Base-by-base conservation (phyloP, 208 protist species). In the Crithidia sp. region DNA sequence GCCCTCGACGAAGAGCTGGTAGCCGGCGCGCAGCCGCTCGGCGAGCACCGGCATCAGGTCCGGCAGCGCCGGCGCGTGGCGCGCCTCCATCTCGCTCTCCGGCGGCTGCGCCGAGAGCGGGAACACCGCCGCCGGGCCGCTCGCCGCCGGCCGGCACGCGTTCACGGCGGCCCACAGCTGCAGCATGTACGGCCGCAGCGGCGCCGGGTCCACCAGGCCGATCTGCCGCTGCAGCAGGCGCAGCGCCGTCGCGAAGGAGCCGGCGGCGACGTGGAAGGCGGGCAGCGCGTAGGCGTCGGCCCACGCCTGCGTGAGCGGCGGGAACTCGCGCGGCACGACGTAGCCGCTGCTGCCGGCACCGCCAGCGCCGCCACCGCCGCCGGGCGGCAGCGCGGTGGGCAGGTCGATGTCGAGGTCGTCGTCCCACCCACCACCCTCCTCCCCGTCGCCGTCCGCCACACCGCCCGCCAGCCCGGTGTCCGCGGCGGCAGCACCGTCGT, bases 201-300 rank as follows among this genome's bases (percentile, higher is more conserved):
- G 97, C 49, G 74, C 69, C 14, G 92, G 97, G 76, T 99, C 87
- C 45, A 89, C 76, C 39, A 99, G 77, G 19, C 97, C 98, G 72
- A 97, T 84, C 85, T 99, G 97, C 28, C 87, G 75, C 55, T 91
- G 70, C 17, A 98, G 79, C 49, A 98, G 76, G 14, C 94, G 71
- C 83, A 99, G 95, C 4, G 97, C 98, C 5, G 82, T 92, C 16
- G 88, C 83, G 71, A 99, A 99, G 2, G 93, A 91, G 9, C 98
- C 98, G 10, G 98, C 96, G n/a, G 98, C 96, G 37, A 97, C 82
- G 71, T 99, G 98, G 77, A 98, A 97, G 16, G 84, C 90, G 9
- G 97, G 90, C 40, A 96, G 68, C 17, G 64, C 82, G 66, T 91
- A 98, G 54, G 83, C 88, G 43, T 96, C 84, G 28, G 77, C 73